Evolutionary conservation across 2,329 filamentous ascomycete species (phyloP).

Genomic region (Sporothrix phasma): DNA sequence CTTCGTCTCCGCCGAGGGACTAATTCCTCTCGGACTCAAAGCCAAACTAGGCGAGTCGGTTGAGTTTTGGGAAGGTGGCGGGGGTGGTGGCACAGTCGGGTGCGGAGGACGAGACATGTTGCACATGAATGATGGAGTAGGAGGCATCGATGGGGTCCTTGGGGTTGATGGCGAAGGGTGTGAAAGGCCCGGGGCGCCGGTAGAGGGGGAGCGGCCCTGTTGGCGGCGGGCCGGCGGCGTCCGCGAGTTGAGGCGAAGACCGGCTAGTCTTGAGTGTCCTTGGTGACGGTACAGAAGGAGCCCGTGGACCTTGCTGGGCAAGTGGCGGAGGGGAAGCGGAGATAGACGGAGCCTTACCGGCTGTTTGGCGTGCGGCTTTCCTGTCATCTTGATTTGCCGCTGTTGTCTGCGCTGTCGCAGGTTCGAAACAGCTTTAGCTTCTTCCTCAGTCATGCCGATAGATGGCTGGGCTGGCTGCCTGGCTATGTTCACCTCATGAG

Average conservation of each 20-base stretch:
- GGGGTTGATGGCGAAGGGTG: conserved; percentile 4
- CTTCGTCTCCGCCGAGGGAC: neutral
- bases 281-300: neutral
- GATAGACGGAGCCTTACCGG: conserved; percentile 11
- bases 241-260: conserved; percentile 17
- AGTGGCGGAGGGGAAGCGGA: conserved; percentile 9
- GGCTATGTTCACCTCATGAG: neutral
- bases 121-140: neutral
- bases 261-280: conserved; percentile 13
- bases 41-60: neutral
- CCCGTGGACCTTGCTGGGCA: neutral
- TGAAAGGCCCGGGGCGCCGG: conserved; percentile 9
- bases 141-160: neutral
- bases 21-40: neutral
- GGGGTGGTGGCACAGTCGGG: conserved; percentile 1
- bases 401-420: conserved; percentile 16
- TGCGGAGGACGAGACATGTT: neutral
- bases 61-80: neutral
- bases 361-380: conserved; percentile 8
- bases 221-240: conserved; percentile 6
- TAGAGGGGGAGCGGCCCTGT: conserved; percentile 15
- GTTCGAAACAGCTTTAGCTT: neutral
- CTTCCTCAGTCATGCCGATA: neutral
- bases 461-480: neutral
- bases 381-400: conserved; percentile 14